Evolutionary conservation across 805 yeast species (phyloP).

Genomic region (Kluyveromyces starmeri): DNA sequence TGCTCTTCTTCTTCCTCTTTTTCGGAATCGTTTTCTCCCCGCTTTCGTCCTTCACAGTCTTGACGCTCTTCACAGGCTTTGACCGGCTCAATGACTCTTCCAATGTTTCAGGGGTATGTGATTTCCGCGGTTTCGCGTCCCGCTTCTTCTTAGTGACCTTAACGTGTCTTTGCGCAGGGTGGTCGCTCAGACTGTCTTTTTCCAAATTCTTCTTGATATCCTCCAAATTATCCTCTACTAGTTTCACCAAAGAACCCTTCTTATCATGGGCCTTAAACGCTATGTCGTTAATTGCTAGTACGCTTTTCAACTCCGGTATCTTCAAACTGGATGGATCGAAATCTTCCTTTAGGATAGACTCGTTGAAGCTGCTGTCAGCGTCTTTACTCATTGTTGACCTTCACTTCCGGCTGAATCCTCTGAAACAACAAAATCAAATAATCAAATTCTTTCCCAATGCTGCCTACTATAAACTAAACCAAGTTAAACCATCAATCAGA

Average conservation of each 20-base stretch:
- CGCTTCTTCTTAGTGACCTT: slow-evolving; percentile 25
- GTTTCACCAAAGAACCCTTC: slow-evolving; percentile 52
- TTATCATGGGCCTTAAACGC: slow-evolving; percentile 53
- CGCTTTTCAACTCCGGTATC: slow-evolving; percentile 60
- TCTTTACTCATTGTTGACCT: slow-evolving; percentile 3
- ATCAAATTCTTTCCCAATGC: too few species aligned
- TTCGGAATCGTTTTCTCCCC: slow-evolving; percentile 12
- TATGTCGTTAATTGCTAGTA: slow-evolving; percentile 57
- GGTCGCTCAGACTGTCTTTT: background rate
- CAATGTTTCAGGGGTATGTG: background rate
- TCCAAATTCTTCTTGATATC: slow-evolving; percentile 1
- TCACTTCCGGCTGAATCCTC: too few species aligned
- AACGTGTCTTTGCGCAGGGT: slow-evolving; percentile 29
- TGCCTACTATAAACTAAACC: too few species aligned
- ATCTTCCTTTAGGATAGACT: slow-evolving; percentile 29
- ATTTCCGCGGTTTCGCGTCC: slow-evolving; percentile 1
- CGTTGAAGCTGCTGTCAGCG: slow-evolving; percentile 7
- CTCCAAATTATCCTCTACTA: slow-evolving; percentile 37
- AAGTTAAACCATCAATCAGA: too few species aligned
- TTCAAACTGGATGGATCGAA: slow-evolving; percentile 61
- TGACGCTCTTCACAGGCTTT: background rate
- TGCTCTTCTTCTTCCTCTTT: slow-evolving; percentile 8
- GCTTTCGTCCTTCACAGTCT: slow-evolving; percentile 6
- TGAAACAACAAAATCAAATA: too few species aligned
- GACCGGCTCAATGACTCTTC: background rate